phyloP scores from a whole-genome alignment of 306 rosid species.

The Begonia loranthoides region DNA sequence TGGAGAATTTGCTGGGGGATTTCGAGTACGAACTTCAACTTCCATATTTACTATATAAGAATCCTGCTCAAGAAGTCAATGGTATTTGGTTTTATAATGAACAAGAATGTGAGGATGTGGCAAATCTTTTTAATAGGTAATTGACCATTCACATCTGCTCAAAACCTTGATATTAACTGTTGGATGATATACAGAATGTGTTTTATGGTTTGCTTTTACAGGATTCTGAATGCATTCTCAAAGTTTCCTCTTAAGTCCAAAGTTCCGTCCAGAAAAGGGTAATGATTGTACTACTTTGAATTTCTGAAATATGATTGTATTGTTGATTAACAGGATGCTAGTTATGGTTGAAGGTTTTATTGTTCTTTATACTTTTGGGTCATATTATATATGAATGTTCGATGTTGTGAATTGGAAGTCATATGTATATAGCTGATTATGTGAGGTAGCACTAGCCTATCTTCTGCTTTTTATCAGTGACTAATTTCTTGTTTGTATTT shows the following conservation, averaged over 20 bases:
- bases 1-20: constrained; percentile 87
- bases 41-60: constrained; percentile 79
- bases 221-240: constrained; percentile 68
- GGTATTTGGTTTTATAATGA: constrained; percentile 96
- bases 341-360: background rate
- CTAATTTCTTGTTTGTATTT: too few species aligned
- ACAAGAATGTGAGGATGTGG: constrained; percentile 93
- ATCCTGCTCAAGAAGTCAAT: constrained; percentile 89
- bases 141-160: constrained; percentile 4
- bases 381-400: background rate
- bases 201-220: constrained; percentile 23
- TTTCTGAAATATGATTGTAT: background rate
- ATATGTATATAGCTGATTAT: too few species aligned
- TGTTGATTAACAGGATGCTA: background rate
- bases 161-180: background rate
- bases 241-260: constrained; percentile 54
- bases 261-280: constrained; percentile 58
- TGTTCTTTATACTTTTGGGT: background rate
- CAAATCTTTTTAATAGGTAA: constrained; percentile 73
- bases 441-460: too few species aligned
- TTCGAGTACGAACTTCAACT: constrained; percentile 86
- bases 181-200: background rate
- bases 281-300: background rate
- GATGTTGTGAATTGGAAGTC: too few species aligned
- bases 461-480: too few species aligned